Evolutionary conservation across 352 stramenopile species (phyloP).

Genomic region (Hyphochytrium catenoides): DNA sequence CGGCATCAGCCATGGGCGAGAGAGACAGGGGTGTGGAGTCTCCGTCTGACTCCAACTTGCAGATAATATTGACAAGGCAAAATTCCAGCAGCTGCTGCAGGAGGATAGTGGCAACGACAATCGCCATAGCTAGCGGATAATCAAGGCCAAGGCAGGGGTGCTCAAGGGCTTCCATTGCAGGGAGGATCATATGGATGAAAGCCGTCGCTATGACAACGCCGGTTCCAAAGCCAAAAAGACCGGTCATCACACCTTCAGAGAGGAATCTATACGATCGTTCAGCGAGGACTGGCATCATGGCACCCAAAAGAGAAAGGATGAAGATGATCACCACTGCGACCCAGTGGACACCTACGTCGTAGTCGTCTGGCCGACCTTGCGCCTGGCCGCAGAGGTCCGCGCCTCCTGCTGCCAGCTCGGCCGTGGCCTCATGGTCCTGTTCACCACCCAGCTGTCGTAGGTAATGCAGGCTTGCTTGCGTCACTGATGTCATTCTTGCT

Average conservation of each 20-base stretch:
- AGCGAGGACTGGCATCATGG: constrained; percentile 19
- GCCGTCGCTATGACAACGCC: constrained; percentile 34
- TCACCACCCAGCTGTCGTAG: too few relatives aligned
- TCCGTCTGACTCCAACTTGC: too few relatives aligned
- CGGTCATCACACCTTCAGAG: constrained; percentile 19
- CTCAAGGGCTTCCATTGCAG: constrained; percentile 24
- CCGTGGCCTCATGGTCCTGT: too few relatives aligned
- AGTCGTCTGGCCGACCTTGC: constrained; percentile 13
- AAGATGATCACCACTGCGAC: constrained; percentile 27
- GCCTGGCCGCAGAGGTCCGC: not conserved
- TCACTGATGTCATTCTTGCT: too few relatives aligned
- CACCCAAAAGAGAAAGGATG: constrained; percentile 16
- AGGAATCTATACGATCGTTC: constrained; percentile 14
- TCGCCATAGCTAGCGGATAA: constrained; percentile 24
- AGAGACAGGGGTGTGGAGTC: not conserved
- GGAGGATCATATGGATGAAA: constrained; percentile 42
- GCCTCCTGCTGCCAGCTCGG: too few relatives aligned
- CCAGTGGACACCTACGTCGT: constrained; percentile 23
- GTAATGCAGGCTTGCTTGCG: too few relatives aligned
- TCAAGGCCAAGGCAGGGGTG: constrained; percentile 25
- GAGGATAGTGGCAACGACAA: constrained; percentile 29
- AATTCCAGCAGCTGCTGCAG: constrained; percentile 39
- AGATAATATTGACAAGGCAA: too few relatives aligned
- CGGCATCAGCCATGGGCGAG: constrained; percentile 3
- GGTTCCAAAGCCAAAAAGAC: constrained; percentile 20